A percentile compares a stretch with the other conserved stretches of the same genome.
phyloP scores from a whole-genome alignment of 768 basidiomycete species.

The Lentinus tigrinus region DNA sequence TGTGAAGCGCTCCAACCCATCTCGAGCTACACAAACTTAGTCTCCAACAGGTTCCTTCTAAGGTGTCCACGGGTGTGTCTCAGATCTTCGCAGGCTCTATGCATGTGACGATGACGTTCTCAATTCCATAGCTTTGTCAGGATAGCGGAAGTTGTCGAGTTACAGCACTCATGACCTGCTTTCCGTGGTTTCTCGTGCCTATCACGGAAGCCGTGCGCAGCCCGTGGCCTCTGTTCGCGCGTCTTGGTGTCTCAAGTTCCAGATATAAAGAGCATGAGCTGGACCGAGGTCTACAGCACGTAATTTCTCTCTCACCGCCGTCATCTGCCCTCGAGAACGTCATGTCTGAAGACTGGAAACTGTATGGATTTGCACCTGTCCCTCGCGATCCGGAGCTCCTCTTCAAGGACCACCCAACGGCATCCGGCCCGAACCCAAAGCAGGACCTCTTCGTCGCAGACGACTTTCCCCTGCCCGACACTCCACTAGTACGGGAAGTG shows the following conservation, averaged over 20 bases:
- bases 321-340: background rate
- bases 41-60: background rate
- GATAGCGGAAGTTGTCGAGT: background rate
- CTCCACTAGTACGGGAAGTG: slow-evolving; percentile 37
- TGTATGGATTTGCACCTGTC: slow-evolving; percentile 50
- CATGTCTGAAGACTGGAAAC: slow-evolving; percentile 20
- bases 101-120: background rate
- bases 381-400: slow-evolving; percentile 47
- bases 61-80: background rate
- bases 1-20: too few relatives aligned
- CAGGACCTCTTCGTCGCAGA: slow-evolving; percentile 38
- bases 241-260: background rate
- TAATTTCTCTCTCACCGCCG: background rate
- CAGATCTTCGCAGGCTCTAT: background rate
- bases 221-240: background rate
- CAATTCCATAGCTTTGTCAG: background rate
- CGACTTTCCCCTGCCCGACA: slow-evolving; percentile 45
- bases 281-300: background rate
- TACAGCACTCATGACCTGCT: background rate
- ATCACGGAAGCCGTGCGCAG: background rate
- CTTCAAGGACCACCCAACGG: slow-evolving; percentile 45
- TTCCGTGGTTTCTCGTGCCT: background rate
- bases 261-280: background rate
- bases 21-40: background rate
- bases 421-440: slow-evolving; percentile 40